Evolutionary conservation across 345 rosid genomes (phyloP).

Genomic region (Pistacia atlantica): DNA sequence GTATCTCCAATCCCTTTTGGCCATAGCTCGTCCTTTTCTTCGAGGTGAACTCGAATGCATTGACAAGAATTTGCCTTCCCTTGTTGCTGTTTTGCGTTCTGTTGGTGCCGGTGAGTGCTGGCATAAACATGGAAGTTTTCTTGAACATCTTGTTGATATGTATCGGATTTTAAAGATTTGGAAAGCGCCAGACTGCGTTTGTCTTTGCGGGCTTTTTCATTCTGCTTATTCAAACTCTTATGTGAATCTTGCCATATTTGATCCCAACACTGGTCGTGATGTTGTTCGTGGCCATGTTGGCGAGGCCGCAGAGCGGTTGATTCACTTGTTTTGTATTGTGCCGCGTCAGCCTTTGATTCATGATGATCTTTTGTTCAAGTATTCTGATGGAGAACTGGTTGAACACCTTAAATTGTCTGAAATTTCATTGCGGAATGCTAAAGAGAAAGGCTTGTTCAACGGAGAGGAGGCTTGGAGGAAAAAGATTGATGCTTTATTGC

Average conservation of each 20-base stretch:
- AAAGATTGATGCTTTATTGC: constrained; percentile 61
- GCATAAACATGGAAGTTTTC: constrained; percentile 97
- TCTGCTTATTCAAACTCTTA: constrained; percentile 96
- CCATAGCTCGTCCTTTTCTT: constrained; percentile 81
- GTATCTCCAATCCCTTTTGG: constrained; percentile 42
- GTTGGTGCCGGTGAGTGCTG: constrained; percentile 99
- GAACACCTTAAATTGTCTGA: constrained; percentile 63
- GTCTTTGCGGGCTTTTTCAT: constrained; percentile 93
- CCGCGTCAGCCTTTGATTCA: constrained; percentile 86
- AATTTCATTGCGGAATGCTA: constrained; percentile 55
- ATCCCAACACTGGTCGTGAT: constrained; percentile 81
- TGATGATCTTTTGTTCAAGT: constrained; percentile 76
- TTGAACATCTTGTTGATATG: constrained; percentile 78
- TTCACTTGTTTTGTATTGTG: constrained; percentile 81
- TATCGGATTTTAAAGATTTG: constrained; percentile 82
- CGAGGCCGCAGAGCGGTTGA: constrained; percentile 75
- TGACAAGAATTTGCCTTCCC: constrained; percentile 61
- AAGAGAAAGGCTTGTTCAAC: constrained; percentile 58
- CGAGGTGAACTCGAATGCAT: constrained; percentile 78
- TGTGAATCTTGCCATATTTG: constrained; percentile 88
- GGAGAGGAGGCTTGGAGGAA: constrained; percentile 79
- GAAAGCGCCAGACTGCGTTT: constrained; percentile 76
- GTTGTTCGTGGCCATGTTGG: constrained; percentile 84
- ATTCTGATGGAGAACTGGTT: constrained; percentile 69
- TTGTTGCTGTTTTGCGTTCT: constrained; percentile 69